These are phyloP conservation scores for Reticulascus tulasneorum DNA, from an alignment of 2,329 filamentous ascomycete genomes.

Conservation along the genomic window DNA sequence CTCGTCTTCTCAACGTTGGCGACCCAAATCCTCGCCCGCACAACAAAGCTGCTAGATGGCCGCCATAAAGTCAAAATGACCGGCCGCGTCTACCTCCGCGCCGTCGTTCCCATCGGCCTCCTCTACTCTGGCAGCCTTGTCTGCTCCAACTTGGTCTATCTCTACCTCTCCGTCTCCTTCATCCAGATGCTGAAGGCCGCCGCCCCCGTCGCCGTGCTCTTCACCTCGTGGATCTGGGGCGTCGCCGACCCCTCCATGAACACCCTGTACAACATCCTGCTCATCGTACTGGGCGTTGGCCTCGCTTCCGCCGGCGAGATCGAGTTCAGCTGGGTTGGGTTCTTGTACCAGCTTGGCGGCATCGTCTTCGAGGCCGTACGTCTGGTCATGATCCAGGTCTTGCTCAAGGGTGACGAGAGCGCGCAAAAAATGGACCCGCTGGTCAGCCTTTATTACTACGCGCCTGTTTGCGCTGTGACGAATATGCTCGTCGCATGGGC, in stretches of 20 bases:
- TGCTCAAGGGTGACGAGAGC: conserved; percentile 66
- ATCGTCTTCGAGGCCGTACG: conserved; percentile 78
- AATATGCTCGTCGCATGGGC: conserved; percentile 68
- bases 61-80: conserved; percentile 60
- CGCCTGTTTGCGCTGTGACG: conserved; percentile 77
- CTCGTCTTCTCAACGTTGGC: conserved; percentile 62
- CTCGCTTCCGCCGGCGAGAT: conserved; percentile 61
- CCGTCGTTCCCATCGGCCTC: conserved; percentile 62
- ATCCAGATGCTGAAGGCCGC: conserved; percentile 71
- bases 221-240: conserved; percentile 59
- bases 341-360: conserved; percentile 68
- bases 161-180: conserved; percentile 64
- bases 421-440: conserved; percentile 79
- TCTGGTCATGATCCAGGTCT: conserved; percentile 79
- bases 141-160: conserved; percentile 64
- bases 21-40: conserved; percentile 62
- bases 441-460: conserved; percentile 86
- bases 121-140: conserved; percentile 64
- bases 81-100: conserved; percentile 55
- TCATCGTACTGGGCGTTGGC: conserved; percentile 50
- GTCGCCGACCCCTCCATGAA: conserved; percentile 42
- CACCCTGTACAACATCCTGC: conserved; percentile 43
- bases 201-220: conserved; percentile 62
- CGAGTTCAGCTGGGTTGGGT: conserved; percentile 61
- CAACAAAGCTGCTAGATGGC: conserved; percentile 59